phyloP scores from a whole-genome alignment of 441 rosid genomes.

The Kokia cookei region DNA sequence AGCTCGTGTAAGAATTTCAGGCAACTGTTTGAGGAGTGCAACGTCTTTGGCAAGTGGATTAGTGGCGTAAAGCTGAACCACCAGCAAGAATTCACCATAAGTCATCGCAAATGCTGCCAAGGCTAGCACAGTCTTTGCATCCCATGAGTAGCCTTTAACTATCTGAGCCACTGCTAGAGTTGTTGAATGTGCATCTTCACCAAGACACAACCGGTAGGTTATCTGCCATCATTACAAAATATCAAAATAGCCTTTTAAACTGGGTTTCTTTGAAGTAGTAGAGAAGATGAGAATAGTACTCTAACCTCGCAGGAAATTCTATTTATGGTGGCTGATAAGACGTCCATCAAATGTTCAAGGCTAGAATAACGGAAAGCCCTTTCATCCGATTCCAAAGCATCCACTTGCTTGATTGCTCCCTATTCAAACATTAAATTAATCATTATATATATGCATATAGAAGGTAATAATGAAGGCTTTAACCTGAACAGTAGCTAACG shows the following conservation, averaged over 20 bases:
- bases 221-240: slow-evolving; percentile 20
- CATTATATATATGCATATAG: neutral
- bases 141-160: slow-evolving; percentile 34
- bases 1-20: slow-evolving; percentile 16
- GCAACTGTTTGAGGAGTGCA: slow-evolving; percentile 37
- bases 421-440: slow-evolving; percentile 5
- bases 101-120: slow-evolving; percentile 36
- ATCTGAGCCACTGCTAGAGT: slow-evolving; percentile 27
- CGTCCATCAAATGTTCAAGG: slow-evolving; percentile 26
- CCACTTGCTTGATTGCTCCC: slow-evolving; percentile 29
- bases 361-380: slow-evolving; percentile 23
- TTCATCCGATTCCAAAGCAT: slow-evolving; percentile 35
- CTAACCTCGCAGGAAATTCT: slow-evolving; percentile 58
- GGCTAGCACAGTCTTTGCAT: slow-evolving; percentile 39
- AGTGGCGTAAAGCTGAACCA: slow-evolving; percentile 31
- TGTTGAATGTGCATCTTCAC: slow-evolving; percentile 35
- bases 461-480: neutral
- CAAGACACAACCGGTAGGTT: slow-evolving; percentile 26
- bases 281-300: neutral
- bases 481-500: slow-evolving; percentile 16
- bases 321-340: slow-evolving; percentile 34
- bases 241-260: neutral
- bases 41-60: slow-evolving; percentile 42
- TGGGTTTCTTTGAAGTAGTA: neutral
- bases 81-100: slow-evolving; percentile 46